Evolutionary conservation across 1,284 basidiomycete genomes (phyloP), one percentile per base, ranked within the genome.

Genomic region (Vanrija sp.): DNA sequence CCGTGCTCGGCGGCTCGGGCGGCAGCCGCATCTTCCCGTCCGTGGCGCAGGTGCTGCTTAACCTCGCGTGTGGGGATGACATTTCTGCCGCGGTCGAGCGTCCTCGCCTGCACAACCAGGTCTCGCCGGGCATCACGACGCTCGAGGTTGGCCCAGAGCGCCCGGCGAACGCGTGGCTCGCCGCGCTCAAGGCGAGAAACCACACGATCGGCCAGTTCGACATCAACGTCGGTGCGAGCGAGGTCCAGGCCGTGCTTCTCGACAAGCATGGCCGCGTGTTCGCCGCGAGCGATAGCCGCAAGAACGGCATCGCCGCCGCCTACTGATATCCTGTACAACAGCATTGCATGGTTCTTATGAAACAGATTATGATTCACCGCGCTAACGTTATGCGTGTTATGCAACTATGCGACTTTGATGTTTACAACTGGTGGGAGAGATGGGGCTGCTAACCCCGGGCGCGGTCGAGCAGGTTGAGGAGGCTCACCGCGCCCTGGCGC

Each of bases 51-150:
- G 84, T 86, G 22, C 73, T 98, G 8, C 73, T 96, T 20, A 91
- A 95, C 71, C 70, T 91, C 20, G 81, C 88, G 51, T 88, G 87
- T 81, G 92, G 87, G 0, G 79, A 89, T 75, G 85, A 95, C 65
- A 72, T 88, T 27, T 85, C 86, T 54, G 72, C 81, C 27, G 89
- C 94, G 0, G 84, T 98, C 36, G 95, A 98, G 73, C 81, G 77
- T 59, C 86, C 89, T 0, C 81, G 94, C n/a, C 70, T 96, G n/a
- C 94, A 98, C 68, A 84, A 96, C 68, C 95, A 98, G 71, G 78
- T 96, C 24, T 86, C 85, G 57, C 94, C 95, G 0, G 55, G 69
- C 15, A 42, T 75, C 23, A 79, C 89, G 5, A 82, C 85, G 14
- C 80, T 83, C 25, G 92, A 95, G 47, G 71, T 74, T 22, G 72